Conservation (phyloP, 2,329 filamentous ascomycete species). For the Huntiella bhutanensis region DNA sequence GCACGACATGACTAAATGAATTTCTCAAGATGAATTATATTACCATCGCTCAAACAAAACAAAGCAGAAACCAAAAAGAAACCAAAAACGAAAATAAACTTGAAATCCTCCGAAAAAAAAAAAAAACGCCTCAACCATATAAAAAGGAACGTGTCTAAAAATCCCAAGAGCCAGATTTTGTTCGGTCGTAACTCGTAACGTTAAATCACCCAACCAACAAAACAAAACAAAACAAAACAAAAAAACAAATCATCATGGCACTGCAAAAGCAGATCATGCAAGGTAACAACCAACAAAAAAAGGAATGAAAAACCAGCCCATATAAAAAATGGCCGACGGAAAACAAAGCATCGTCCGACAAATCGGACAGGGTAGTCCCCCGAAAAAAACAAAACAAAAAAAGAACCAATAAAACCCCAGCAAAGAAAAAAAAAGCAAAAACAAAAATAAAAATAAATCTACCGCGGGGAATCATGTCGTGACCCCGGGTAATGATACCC, state of each 20-base stretch:
- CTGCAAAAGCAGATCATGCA: conserved; percentile 5
- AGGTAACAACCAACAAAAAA: neutral
- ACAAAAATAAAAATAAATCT: neutral
- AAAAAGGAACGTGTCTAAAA: conserved; percentile 11
- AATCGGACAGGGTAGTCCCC: neutral
- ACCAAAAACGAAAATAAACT: neutral
- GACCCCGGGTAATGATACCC: neutral
- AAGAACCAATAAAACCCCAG: neutral
- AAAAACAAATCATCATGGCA: conserved; percentile 4
- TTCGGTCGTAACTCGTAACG: conserved; percentile 10
- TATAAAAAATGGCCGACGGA: neutral
- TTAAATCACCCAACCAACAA: neutral
- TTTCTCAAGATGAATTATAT: neutral
- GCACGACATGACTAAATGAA: neutral
- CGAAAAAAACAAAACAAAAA: neutral
- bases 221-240: conserved; percentile 2
- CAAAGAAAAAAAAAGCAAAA: no score
- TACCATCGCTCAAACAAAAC: neutral
- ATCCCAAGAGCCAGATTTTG: conserved; percentile 11
- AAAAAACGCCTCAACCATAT: neutral
- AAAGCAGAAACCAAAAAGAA: neutral
- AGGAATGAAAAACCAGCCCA: neutral
- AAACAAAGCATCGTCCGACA: neutral
- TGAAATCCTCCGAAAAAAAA: no score
- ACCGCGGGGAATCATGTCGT: neutral